Evolutionary conservation across 805 yeast species (phyloP).

Genomic region (Blastobotrys mokoenaii): DNA sequence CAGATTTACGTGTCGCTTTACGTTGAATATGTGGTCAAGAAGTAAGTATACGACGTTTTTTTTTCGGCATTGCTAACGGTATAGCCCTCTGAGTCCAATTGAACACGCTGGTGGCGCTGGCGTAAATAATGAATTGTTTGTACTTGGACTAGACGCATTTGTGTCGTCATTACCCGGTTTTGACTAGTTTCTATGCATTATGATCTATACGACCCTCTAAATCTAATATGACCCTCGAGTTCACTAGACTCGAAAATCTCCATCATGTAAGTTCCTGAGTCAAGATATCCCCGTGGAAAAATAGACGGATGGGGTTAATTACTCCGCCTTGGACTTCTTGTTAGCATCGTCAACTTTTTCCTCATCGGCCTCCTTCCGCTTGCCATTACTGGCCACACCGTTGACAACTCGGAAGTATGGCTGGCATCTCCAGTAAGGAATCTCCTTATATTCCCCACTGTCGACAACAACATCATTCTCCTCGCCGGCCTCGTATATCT

Average conservation of each 20-base stretch:
- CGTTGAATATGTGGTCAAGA: slow-evolving; percentile 52
- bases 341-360: not conserved
- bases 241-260: too few relatives aligned
- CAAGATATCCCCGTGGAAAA: too few relatives aligned
- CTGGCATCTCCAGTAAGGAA: slow-evolving; percentile 95
- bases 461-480: slow-evolving; percentile 49
- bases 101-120: slow-evolving; percentile 47
- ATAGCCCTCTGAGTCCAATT: slow-evolving; percentile 42
- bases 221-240: not conserved
- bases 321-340: slow-evolving; percentile 1
- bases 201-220: not conserved
- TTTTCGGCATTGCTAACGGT: slow-evolving; percentile 8
- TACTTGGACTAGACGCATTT: slow-evolving; percentile 46
- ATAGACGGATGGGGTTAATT: too few relatives aligned
- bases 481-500: slow-evolving; percentile 43
- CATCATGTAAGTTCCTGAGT: too few relatives aligned
- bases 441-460: slow-evolving; percentile 69
- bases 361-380: slow-evolving; percentile 11
- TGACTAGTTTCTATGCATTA: slow-evolving; percentile 6
- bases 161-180: slow-evolving; percentile 28
- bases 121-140: slow-evolving; percentile 50
- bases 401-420: slow-evolving; percentile 88
- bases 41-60: slow-evolving; percentile 39
- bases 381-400: slow-evolving; percentile 44
- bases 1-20: slow-evolving; percentile 54